phyloP scores from a whole-genome alignment of 495 filamentous ascomycete species.

The Rhypophila decipiens region DNA sequence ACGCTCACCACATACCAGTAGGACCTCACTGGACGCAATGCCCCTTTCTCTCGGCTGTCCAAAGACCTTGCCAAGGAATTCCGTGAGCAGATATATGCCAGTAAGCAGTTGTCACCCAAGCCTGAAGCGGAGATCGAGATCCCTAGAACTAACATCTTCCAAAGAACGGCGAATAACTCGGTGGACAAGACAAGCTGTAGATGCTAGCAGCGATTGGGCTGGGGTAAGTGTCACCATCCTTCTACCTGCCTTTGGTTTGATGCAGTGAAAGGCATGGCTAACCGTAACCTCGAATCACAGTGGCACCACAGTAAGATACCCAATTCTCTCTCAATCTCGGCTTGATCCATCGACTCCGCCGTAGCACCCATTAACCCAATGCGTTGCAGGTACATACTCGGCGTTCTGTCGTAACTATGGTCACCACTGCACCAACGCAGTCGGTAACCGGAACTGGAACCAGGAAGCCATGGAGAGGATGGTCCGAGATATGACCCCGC shows the following conservation, averaged over 20 bases:
- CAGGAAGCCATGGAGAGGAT: slow-evolving; percentile 32
- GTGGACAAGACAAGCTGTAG: slow-evolving; percentile 4
- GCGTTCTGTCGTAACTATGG: slow-evolving; percentile 32
- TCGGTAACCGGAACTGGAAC: slow-evolving; percentile 29
- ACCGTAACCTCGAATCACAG: too few species aligned
- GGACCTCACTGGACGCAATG: not conserved
- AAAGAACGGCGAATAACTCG: not conserved
- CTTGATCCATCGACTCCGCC: too few species aligned
- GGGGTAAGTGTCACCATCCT: slow-evolving; percentile 4
- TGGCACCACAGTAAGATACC: slow-evolving; percentile 13
- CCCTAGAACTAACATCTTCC: too few species aligned
- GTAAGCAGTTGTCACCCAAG: not conserved
- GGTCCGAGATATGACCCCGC: slow-evolving; percentile 16
- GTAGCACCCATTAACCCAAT: too few species aligned
- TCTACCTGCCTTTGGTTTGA: too few species aligned
- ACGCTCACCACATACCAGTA: not conserved
- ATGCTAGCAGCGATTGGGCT: slow-evolving; percentile 1
- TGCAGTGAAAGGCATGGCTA: too few species aligned
- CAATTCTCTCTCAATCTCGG: not conserved
- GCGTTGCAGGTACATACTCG: slow-evolving; percentile 21
- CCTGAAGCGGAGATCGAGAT: too few species aligned
- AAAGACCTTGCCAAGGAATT: not conserved
- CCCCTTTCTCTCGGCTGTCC: not conserved
- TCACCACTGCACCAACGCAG: slow-evolving; percentile 12
- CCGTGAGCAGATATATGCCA: slow-evolving; percentile 4